A percentile compares a stretch with the other conserved stretches of the same genome.
Evolutionary conservation across 2,329 filamentous ascomycete genomes (phyloP).

Genomic region (Ophiostoma piceae): DNA sequence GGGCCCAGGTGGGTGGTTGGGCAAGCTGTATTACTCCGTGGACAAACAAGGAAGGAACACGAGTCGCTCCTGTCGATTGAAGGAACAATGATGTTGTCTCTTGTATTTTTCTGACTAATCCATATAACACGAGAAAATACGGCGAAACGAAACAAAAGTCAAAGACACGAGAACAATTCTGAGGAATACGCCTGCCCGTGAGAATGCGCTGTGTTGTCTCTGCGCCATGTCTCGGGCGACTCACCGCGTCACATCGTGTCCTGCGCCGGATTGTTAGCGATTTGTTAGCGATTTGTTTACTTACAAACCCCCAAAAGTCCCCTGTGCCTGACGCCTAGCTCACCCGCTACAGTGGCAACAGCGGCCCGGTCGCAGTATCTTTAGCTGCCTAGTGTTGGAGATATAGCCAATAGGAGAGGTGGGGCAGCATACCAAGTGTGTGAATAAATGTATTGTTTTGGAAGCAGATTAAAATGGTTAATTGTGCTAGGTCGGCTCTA

Average conservation of each 20-base stretch:
- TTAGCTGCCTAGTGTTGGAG: constrained; percentile 7
- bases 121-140: not conserved
- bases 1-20: constrained; percentile 17
- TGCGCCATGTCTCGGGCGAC: constrained; percentile 12
- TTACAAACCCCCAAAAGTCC: not conserved
- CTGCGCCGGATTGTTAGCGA: constrained; percentile 11
- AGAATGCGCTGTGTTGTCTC: constrained; percentile 13
- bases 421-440: not conserved
- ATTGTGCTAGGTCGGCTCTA: constrained; percentile 9
- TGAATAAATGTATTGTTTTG: constrained; percentile 14
- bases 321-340: constrained; percentile 17
- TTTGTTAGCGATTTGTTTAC: constrained; percentile 6
- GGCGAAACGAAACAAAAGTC: not conserved
- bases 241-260: constrained; percentile 24
- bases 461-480: constrained; percentile 7
- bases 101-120: not conserved
- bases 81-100: not conserved
- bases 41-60: constrained; percentile 18
- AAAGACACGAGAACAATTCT: not conserved
- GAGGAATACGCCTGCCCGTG: not conserved
- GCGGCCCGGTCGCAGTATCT: constrained; percentile 8
- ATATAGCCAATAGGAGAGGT: constrained; percentile 16
- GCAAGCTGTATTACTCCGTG: not conserved
- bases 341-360: constrained; percentile 18
- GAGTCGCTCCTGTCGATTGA: constrained; percentile 11